A percentile compares a stretch with the other conserved stretches of the same genome.
Conservation (phyloP, 169 alveolate species). For the Cytauxzoon felis region DNA sequence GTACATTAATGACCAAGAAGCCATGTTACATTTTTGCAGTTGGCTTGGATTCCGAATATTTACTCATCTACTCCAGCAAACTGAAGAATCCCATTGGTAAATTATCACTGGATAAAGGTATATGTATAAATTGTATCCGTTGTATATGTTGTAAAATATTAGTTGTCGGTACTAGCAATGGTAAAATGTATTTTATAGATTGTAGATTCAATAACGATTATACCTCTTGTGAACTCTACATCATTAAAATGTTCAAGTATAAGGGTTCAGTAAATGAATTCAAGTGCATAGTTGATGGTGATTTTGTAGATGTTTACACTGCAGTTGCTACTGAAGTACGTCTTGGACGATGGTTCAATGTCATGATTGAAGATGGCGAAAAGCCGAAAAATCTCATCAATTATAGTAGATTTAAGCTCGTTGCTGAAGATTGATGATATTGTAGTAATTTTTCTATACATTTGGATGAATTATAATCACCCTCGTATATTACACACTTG, state of each 20-base stretch:
- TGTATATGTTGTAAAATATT: not conserved
- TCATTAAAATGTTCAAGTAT: constrained; percentile 9
- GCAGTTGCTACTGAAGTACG: constrained; percentile 58
- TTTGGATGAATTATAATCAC: too few relatives aligned
- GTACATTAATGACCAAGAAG: constrained; percentile 21
- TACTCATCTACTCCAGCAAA: constrained; percentile 33
- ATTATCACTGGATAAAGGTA: constrained; percentile 17
- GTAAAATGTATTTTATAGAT: constrained; percentile 27
- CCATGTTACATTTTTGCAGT: constrained; percentile 57
- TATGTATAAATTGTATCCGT: constrained; percentile 40
- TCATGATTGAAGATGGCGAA: not conserved
- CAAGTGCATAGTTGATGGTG: not conserved
- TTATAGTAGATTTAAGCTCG: too few relatives aligned
- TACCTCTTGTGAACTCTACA: constrained; percentile 13
- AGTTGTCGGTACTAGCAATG: constrained; percentile 40
- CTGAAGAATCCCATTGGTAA: constrained; percentile 33
- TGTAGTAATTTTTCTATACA: too few relatives aligned
- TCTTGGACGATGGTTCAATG: constrained; percentile 45
- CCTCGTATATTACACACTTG: too few relatives aligned
- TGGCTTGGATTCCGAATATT: constrained; percentile 43
- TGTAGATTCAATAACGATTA: constrained; percentile 5
- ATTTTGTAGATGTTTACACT: constrained; percentile 1
- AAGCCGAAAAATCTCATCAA: constrained; percentile 26
- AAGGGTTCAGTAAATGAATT: constrained; percentile 48
- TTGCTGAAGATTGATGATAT: too few relatives aligned